Percentiles rank a stretch among this genome's conserved stretches.
phyloP scores from a whole-genome alignment of 1,284 basidiomycete genomes.

The Puccinia hordei region DNA sequence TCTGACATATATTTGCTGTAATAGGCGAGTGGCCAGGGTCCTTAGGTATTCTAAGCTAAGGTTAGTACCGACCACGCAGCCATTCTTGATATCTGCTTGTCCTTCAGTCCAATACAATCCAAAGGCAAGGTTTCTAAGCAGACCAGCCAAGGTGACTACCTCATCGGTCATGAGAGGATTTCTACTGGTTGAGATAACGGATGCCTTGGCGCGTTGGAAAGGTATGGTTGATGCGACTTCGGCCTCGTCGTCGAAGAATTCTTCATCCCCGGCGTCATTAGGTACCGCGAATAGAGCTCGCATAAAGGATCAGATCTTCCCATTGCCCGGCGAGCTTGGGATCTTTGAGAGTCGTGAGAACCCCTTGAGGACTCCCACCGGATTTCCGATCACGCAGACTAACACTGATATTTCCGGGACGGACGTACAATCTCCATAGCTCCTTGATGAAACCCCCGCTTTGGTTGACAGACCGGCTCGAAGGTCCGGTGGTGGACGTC shows the following conservation, averaged over 20 bases:
- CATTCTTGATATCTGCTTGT: constrained; percentile 58
- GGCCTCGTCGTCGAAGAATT: constrained; percentile 72
- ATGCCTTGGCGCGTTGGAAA: constrained; percentile 52
- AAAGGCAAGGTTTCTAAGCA: constrained; percentile 77
- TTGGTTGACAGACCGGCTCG: constrained; percentile 44
- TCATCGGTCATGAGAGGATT: constrained; percentile 85
- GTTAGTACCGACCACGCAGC: constrained; percentile 63
- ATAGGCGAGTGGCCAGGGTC: constrained; percentile 72
- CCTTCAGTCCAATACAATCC: constrained; percentile 74
- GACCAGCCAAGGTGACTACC: constrained; percentile 69
- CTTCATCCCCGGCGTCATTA: constrained; percentile 91
- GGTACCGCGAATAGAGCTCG: constrained; percentile 79
- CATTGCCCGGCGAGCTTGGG: constrained; percentile 54
- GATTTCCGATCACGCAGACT: constrained; percentile 65
- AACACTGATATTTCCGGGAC: constrained; percentile 59
- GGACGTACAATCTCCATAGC: constrained; percentile 72
- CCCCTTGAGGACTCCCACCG: constrained; percentile 62
- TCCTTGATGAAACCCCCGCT: constrained; percentile 67
- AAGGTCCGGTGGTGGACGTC: constrained; percentile 16
- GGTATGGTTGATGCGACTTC: constrained; percentile 36
- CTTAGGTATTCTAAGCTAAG: constrained; percentile 64
- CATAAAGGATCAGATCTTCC: constrained; percentile 75
- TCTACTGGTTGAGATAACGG: constrained; percentile 57
- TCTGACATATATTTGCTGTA: constrained; percentile 77
- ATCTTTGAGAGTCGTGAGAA: constrained; percentile 62